Evolutionary conservation across 257 asterid species (phyloP), one percentile per base, ranked within the genome.

Genomic region (Rhazya stricta): DNA sequence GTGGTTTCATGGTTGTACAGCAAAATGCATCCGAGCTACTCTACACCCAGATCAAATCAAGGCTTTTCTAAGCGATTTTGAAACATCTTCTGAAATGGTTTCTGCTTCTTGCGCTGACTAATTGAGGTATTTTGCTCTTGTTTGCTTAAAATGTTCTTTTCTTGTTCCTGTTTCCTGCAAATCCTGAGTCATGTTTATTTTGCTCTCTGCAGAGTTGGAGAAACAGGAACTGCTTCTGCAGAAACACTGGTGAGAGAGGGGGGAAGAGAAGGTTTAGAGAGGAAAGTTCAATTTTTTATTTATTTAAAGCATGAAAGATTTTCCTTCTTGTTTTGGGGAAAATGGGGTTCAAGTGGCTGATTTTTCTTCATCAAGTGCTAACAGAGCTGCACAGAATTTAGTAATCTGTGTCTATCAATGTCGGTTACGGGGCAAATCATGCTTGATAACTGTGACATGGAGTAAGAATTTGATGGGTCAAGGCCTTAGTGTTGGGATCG

Each of bases 241-340:
- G 72, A 75, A 75, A 71, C 32, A 71, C 58, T 60, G 36, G 69
- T 62, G 58, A 34, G 66, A 42, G 32, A 60, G 50, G 58, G 61
- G 57, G n/a, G 48, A 68, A 51, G 77, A n/a, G 34, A 62, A 67
- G 62, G 30, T 18, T 43, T 23, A 15, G 58, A 53, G 32, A 50
- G 73, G 36, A 25, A 67, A 73, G 73, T 68, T 67, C 30, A 21
- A 2, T 50, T 10, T 78, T 54, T 65, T 21, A n/a, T 42, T 51
- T 16, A 50, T 18, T 66, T 71, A 69, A 29, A 72, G 68, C 56
- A 85, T 85, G 89, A 83, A 80, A 70, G 89, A 85, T 75, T 85
- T 85, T 43, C 89, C 89, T 81, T 83, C 89, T 53, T 85, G 89
- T 81, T 85, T 85, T 77, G 87, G 87, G 56, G 89, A 85, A 83